Conservation (phyloP, 1,284 basidiomycete species). For the Cryptococcus sp. region DNA sequence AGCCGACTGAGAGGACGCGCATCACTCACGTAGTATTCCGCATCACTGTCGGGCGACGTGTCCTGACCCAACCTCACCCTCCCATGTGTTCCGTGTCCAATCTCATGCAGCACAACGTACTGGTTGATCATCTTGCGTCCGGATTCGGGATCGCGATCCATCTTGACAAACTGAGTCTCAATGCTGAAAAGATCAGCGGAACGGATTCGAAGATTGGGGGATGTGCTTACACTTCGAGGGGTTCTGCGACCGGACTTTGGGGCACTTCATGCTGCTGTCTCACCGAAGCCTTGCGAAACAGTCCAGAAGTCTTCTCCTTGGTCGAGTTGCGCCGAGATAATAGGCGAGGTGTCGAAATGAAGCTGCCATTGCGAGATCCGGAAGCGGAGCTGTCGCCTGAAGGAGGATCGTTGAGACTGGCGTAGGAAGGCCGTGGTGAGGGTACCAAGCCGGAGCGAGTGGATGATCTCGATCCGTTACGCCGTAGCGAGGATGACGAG, state of each 20-base stretch:
- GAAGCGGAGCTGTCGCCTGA: slow-evolving; percentile 11
- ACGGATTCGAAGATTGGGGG: not conserved
- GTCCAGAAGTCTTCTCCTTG: slow-evolving; percentile 10
- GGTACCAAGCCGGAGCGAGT: not conserved
- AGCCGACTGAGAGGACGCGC: too few relatives aligned
- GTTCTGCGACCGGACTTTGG: not conserved
- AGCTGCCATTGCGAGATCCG: slow-evolving; percentile 17
- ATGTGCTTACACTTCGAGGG: not conserved
- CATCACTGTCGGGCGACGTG: slow-evolving; percentile 38
- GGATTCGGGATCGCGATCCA: slow-evolving; percentile 42
- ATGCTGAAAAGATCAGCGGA: slow-evolving; percentile 44
- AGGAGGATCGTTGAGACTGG: not conserved
- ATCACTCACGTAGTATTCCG: slow-evolving; percentile 15
- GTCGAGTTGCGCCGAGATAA: slow-evolving; percentile 19
- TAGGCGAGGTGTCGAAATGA: slow-evolving; percentile 17
- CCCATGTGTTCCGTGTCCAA: slow-evolving; percentile 77
- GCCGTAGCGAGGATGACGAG: not conserved
- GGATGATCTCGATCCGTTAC: not conserved
- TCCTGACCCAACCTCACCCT: slow-evolving; percentile 68
- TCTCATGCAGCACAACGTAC: slow-evolving; percentile 56
- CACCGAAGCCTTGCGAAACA: slow-evolving; percentile 9
- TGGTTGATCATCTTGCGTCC: slow-evolving; percentile 65
- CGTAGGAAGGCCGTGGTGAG: not conserved
- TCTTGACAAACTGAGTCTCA: slow-evolving; percentile 54
- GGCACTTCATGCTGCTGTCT: slow-evolving; percentile 1